Evolutionary conservation across 352 stramenopile species (phyloP).

Genomic region (Phytophthora pistaciae): DNA sequence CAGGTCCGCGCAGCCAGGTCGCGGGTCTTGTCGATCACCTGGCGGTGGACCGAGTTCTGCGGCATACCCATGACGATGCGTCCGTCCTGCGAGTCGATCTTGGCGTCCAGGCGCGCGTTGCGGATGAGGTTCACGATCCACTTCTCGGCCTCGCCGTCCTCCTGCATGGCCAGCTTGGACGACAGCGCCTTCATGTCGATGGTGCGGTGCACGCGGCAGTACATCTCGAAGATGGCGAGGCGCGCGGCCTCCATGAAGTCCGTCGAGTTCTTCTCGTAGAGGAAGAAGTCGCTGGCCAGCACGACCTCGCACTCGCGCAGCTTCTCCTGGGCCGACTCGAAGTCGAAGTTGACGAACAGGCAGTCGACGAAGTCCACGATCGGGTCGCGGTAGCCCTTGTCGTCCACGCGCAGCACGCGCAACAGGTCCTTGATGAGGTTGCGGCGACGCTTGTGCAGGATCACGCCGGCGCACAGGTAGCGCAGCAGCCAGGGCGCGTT

Average conservation of each 20-base stretch:
- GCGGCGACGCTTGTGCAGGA: constrained; percentile 96
- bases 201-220: constrained; percentile 99
- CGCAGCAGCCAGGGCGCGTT: constrained; percentile 98
- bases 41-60: constrained; percentile 95
- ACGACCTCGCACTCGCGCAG: constrained; percentile 96
- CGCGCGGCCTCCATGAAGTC: constrained; percentile 98
- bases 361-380: constrained; percentile 97
- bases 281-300: constrained; percentile 97
- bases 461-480: constrained; percentile 97
- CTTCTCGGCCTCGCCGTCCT: constrained; percentile 97
- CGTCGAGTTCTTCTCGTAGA: constrained; percentile 96
- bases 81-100: constrained; percentile 98
- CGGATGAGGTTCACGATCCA: constrained; percentile 99
- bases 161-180: constrained; percentile 96
- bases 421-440: constrained; percentile 96
- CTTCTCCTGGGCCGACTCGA: constrained; percentile 97
- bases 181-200: constrained; percentile 98
- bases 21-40: constrained; percentile 98
- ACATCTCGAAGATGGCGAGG: constrained; percentile 99
- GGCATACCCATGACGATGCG: constrained; percentile 98
- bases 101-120: constrained; percentile 97
- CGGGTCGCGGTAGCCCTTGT: constrained; percentile 86
- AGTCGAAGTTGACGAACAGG: constrained; percentile 99
- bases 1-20: constrained; percentile 95
- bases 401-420: constrained; percentile 93